Evolutionary conservation across 148 eudicot genomes (phyloP).

Genomic region (Heliamphora exappendiculata): DNA sequence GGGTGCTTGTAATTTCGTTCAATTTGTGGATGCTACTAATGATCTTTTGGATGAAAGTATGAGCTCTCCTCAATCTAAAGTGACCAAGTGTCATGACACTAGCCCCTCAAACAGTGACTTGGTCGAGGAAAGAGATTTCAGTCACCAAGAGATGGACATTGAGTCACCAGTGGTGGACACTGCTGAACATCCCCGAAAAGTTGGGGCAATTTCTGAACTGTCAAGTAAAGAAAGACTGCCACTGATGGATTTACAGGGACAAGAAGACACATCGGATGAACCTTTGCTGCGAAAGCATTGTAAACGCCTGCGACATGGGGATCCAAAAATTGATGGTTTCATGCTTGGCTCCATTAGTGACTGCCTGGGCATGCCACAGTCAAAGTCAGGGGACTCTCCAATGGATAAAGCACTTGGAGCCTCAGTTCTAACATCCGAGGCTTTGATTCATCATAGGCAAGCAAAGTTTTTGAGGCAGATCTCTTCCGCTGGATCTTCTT

Average conservation of each 20-base stretch:
- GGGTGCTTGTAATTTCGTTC: slow-evolving; percentile 13
- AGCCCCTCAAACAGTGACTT: neutral
- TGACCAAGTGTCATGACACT: neutral
- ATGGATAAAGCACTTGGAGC: neutral
- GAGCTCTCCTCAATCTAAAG: neutral
- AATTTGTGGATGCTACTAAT: slow-evolving; percentile 4
- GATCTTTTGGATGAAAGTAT: neutral
- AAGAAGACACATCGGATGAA: slow-evolving; percentile 2
- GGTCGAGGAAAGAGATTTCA: slow-evolving; percentile 1
- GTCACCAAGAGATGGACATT: neutral
- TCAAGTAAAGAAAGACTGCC: neutral
- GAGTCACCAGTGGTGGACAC: slow-evolving; percentile 1
- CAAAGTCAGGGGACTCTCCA: neutral
- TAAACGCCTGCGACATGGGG: slow-evolving; percentile 5
- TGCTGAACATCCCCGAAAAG: neutral
- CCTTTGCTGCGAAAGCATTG: neutral
- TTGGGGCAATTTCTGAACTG: neutral
- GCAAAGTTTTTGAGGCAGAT: neutral
- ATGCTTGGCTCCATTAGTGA: neutral
- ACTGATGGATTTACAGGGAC: neutral
- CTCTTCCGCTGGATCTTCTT: slow-evolving; percentile 8
- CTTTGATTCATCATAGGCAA: neutral
- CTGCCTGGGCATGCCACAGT: neutral
- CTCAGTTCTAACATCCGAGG: neutral
- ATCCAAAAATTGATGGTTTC: neutral